Evolutionary conservation across 495 filamentous ascomycete species (phyloP), one percentile per base, ranked within the genome.

Genomic region (Xylaria cubensis): DNA sequence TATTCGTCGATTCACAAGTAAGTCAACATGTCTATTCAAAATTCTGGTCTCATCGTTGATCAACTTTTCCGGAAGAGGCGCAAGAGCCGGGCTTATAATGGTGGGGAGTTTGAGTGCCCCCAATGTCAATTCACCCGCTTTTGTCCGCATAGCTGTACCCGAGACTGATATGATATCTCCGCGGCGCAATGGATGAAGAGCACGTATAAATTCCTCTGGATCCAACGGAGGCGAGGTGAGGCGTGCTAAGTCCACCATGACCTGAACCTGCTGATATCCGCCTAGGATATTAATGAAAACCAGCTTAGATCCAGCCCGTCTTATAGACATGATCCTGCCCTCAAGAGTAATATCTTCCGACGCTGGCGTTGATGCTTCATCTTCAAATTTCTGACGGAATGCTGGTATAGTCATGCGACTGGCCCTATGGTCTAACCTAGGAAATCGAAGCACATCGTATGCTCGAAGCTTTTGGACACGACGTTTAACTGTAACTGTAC

Each of bases 221-320:
- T 72, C 64, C 7, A 71, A 67, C 12, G 58, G 64, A 7, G 76
- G 73, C 9, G 61, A 56, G 24, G 73, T 34, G 24, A 97, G 80
- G 58, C 84, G 87, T 42, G 82, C 81, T 50, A 90, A 82, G 81
- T 93, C 91, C 80, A 91, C 88, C 79, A 97, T 87, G 36, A 87
- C 86, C 78, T 99, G 96, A 41, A 94, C 76, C 73, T 86, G 87
- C 75, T 87, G 78, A 44, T 89, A 90, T 80, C 94, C 89, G 82
- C 92, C 89, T 69, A 87, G 81, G 69, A 98, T 76, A 81, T 95
- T 92, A 74, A 97, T 82, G 81, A 99, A 99, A 55, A 92, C 85
- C 78, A 99, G 90, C 82, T 92, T 93, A 75, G 86, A 89, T 70
- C 85, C 77, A n/a, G 81, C 76, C 12, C 81, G 74, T 32, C 86